phyloP scores from a whole-genome alignment of 352 stramenopile genomes.

The Globisporangium cederbergense region DNA sequence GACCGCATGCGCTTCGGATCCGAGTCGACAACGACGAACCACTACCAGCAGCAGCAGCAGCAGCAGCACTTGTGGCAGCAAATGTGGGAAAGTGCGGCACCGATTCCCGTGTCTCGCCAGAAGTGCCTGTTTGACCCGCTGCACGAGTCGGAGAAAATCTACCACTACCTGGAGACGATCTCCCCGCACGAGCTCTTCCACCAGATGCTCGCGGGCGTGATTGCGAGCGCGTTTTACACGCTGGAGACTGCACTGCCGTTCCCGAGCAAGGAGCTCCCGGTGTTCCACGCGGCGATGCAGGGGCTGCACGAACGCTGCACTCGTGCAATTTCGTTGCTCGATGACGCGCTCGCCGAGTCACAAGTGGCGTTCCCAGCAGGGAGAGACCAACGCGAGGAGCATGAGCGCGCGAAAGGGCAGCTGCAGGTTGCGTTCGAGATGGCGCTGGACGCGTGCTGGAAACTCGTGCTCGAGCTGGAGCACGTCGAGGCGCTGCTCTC shows the following conservation, averaged over 20 bases:
- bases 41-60: no score
- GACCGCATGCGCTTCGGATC: slow-evolving; percentile 60
- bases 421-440: slow-evolving; percentile 79
- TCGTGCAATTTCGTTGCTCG: slow-evolving; percentile 49
- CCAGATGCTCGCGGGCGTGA: slow-evolving; percentile 66
- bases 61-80: slow-evolving; percentile 62
- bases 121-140: slow-evolving; percentile 68
- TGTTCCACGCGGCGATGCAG: slow-evolving; percentile 35
- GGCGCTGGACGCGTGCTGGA: slow-evolving; percentile 72
- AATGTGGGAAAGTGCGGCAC: slow-evolving; percentile 60
- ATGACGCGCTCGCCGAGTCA: slow-evolving; percentile 61
- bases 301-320: slow-evolving; percentile 34
- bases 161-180: slow-evolving; percentile 81
- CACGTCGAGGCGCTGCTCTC: slow-evolving; percentile 47
- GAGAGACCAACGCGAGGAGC: slow-evolving; percentile 37
- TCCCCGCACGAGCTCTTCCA: slow-evolving; percentile 76
- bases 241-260: slow-evolving; percentile 46
- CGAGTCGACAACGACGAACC: slow-evolving; percentile 17
- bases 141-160: slow-evolving; percentile 77
- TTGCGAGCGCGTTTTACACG: slow-evolving; percentile 55
- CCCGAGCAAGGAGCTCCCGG: slow-evolving; percentile 26
- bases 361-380: slow-evolving; percentile 52
- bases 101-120: slow-evolving; percentile 57
- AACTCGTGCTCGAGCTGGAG: slow-evolving; percentile 51
- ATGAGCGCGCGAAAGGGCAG: slow-evolving; percentile 34